Evolutionary conservation across 2,329 filamentous ascomycete species (phyloP), one percentile per base, ranked within the genome.

Genomic region (Tolypocladium ophioglossoides): DNA sequence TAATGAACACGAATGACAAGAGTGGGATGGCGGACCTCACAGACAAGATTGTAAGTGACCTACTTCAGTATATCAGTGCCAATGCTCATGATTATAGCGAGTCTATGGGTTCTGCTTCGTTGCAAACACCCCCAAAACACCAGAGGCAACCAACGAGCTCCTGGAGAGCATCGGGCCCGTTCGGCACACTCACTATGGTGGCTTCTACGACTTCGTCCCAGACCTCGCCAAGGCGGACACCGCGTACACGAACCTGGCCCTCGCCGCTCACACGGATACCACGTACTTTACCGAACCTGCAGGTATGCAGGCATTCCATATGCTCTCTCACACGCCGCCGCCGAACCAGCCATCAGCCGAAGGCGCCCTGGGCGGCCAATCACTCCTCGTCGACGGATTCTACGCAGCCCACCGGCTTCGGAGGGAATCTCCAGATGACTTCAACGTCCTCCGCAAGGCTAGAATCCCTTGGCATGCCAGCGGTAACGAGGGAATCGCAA

Each of bases 221-320:
- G 88, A 96, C 68, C 79, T 96, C 27, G 86, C 89, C 32, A 86
- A 86, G 65, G 91, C 91, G 59, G 91, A 96, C 64, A 95, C 89
- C 2, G 91, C 91, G 4, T 99, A 97, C 72, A 96, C 92, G 2
- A 90, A 87, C 62, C 78, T 94, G 51, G 84, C 85, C 1, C 80
- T 99, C 3, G 82, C 84, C 22, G 86, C 88, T 1, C 94, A 99
- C 70, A 97, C 92, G 1, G 94, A 99, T 71, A 97, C 83, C 8
- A 96, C 92, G 1, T 97, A 99, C 70, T 97, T 97, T 72, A 91
- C 84, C 24, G 92, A 97, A 58, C 92, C 94, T 0, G 85, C 89
- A 2, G 90, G 92, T 11, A 78, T 99, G 37, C 94, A 99, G 68
- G 84, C 94, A 30, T 95, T 99, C 70, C 94, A 99, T 66, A 76